Evolutionary conservation across 2,329 filamentous ascomycete genomes (phyloP), one percentile per base, ranked within the genome.

Genomic region (Drechslera avenae): DNA sequence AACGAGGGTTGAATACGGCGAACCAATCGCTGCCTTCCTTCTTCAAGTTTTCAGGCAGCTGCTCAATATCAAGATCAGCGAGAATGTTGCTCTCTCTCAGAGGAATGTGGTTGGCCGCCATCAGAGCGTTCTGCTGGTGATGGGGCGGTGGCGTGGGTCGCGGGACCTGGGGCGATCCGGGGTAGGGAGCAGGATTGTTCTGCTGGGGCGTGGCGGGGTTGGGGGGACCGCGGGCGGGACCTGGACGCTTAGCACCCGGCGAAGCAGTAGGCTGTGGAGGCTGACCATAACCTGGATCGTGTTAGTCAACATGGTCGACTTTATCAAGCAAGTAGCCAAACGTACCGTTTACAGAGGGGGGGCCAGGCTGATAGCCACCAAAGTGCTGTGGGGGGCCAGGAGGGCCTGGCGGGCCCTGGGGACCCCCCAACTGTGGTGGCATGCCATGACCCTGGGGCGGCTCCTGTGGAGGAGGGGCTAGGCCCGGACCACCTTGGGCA

Each of bases 11-110:
- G 82, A 97, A 99, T 59, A 97, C 90, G 36, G 90, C 93, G 72
- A 95, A 96, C 94, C 94, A 99, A 72, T 97, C 94, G 36, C 84
- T 80, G 23, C 90, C 89, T 50, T 91, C 89, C 72, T 93, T 92
- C 82, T 97, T 97, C 58, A 91, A 85, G 63, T 91, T 87, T 1
- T 88, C 84, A 23, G 92, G 91, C 33, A 97, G 82, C 54, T 90
- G 85, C 54, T 97, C 91, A 5, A 89, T 85, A 63, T 96, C 91
- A 53, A 97, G 83, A 60, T 97, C 93, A 43, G 90, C 90, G 21
- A 97, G 82, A 45, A 88, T 84, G 64, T 89, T 89, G 52, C 84
- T 57, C 74, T 73, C 62, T 47, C 62, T 84, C 83, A 69, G 80
- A 80, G 69, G 81, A 76, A 67, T 59, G 23, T 62, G 59, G 28